These are phyloP conservation scores for Isabelozyma pseudorhagii DNA, from an alignment of 805 yeast genomes.

Conservation along the genomic window DNA sequence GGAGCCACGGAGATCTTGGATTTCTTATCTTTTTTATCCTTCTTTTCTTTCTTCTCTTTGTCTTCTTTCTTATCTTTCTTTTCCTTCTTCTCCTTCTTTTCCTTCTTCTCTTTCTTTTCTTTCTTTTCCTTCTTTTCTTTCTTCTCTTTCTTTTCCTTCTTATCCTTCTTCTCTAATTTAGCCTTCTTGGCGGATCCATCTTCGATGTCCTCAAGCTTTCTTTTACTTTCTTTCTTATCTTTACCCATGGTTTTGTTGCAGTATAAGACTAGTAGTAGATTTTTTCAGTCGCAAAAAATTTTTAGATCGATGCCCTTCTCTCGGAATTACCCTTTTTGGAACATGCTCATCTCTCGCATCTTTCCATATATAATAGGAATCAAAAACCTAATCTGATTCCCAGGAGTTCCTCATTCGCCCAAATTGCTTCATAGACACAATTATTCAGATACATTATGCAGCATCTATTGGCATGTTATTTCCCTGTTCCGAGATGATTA, in stretches of 20 bases:
- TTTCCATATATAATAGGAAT: no score
- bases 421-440: no score
- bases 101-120: constrained; percentile 21
- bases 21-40: constrained; percentile 9
- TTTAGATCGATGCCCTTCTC: neutral
- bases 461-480: no score
- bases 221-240: constrained; percentile 17
- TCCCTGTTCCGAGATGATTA: no score
- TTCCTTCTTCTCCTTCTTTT: constrained; percentile 23
- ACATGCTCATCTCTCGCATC: no score
- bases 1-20: neutral
- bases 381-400: no score
- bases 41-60: constrained; percentile 16
- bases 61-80: constrained; percentile 26
- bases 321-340: no score
- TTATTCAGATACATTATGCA: no score
- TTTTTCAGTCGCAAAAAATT: neutral
- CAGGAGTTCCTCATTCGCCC: no score
- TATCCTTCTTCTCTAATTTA: constrained; percentile 17
- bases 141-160: constrained; percentile 29
- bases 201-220: constrained; percentile 11
- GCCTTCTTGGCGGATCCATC: constrained; percentile 12
- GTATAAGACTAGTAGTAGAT: neutral
- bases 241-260: constrained; percentile 7
- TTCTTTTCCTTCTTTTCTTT: constrained; percentile 33